Base-by-base conservation (phyloP, 768 basidiomycete species). In the Amanita molliuscula region DNA sequence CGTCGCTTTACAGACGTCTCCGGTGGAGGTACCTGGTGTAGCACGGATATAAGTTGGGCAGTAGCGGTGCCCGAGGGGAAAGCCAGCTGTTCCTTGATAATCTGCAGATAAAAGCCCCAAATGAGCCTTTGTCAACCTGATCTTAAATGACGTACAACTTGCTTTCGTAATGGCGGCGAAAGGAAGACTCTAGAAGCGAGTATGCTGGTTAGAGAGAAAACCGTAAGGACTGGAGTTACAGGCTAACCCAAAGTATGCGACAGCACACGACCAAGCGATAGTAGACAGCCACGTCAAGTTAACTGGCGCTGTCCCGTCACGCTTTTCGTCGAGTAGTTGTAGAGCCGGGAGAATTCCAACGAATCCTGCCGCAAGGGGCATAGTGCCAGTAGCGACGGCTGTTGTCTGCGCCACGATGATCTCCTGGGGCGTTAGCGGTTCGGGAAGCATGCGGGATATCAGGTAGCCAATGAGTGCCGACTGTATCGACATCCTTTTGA, bases 51-150 rank as follows among this genome's bases (percentile, higher is more conserved):
- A 9, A 98, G 73, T 56, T 96, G 94, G 4, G 94, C 94, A 1
- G 95, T 98, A 1, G 94, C 94, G 13, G 94, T 95, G 26, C 95
- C 95, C 1, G 89, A 92, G 2, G 95, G 95, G 58, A 98, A 98
- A 2, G 87, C 74, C 3, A 98, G 80, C 63, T 95, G 82, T 65
- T 98, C 95, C 61, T 94, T 86, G 36, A 98, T 81, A 52, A 98
- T 92, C 88, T 50, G n/a, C 25, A 31, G n/a, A n/a, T n/a, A n/a
- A 11, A 42, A 31, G 4, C 16, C 9, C 2, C n/a, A 13, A 18
- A 23, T 42, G 15, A 34, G 13, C 7, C 5, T 92, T 54, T 11
- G 43, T 16, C 23, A 28, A 11, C 16, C 18, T 40, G 53, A 55
- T 44, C 34, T 18, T 49, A 18, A 6, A 44, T 35, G 42, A 71